Percentiles rank a stretch among this genome's conserved stretches.
These are phyloP conservation scores for Saccharomyces hybrid DNA, from an alignment of 1,139 yeast species.

Conservation along the genomic window DNA sequence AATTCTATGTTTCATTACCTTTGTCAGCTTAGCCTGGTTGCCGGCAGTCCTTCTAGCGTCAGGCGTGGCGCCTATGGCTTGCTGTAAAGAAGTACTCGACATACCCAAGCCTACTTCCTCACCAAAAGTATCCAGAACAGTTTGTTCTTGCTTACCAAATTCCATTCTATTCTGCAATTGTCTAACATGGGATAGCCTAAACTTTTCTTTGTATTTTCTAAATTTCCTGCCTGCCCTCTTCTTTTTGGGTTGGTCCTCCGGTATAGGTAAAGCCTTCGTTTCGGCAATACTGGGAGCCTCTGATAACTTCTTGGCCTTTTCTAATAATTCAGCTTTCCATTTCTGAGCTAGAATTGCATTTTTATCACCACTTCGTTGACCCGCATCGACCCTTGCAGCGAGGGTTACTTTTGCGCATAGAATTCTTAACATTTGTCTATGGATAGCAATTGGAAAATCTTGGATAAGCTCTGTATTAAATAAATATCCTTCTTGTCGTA, in stretches of 20 bases:
- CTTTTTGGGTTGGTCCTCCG: constrained; percentile 69
- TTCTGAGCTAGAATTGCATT: constrained; percentile 52
- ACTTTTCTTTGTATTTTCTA: constrained; percentile 73
- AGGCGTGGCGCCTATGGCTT: constrained; percentile 7
- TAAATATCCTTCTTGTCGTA: constrained; percentile 59
- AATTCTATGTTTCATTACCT: constrained; percentile 44
- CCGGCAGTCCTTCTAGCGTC: constrained; percentile 29
- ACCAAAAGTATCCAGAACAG: constrained; percentile 57
- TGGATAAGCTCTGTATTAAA: constrained; percentile 48
- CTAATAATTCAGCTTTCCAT: constrained; percentile 52
- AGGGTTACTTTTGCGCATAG: constrained; percentile 71
- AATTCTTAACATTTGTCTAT: constrained; percentile 69
- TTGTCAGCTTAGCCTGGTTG: constrained; percentile 48
- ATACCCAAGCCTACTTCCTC: constrained; percentile 81
- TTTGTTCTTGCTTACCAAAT: constrained; percentile 68
- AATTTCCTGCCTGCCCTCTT: constrained; percentile 81
- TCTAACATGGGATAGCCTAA: constrained; percentile 72
- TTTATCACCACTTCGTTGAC: constrained; percentile 24
- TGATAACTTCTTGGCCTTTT: constrained; percentile 60
- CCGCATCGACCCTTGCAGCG: constrained; percentile 73
- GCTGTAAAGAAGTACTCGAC: constrained; percentile 34
- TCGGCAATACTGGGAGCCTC: constrained; percentile 69
- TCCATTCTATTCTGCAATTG: constrained; percentile 79
- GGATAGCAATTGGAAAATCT: constrained; percentile 47
- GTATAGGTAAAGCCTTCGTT: constrained; percentile 75